Base-by-base conservation (phyloP, 1,284 basidiomycete genomes). In the Heterobasidion parviporum region DNA sequence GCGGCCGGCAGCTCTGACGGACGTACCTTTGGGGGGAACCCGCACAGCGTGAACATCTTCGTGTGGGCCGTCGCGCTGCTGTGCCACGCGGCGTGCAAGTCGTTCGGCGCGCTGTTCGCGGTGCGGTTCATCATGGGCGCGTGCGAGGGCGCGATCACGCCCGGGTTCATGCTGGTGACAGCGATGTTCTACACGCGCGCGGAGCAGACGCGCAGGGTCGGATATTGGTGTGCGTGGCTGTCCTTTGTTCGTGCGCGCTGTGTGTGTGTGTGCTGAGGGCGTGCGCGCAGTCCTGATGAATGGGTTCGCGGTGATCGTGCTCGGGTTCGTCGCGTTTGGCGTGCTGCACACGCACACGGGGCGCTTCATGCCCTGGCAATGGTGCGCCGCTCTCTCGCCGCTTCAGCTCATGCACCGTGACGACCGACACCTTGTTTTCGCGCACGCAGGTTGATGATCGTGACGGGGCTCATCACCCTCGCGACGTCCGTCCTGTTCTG, bases 171-270 rank as follows among this genome's bases (percentile, higher is more conserved):
- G 74, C 82, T 92, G 55, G 81, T 57, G 10, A 56, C 58, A 1
- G 79, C 83, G 32, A 89, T 89, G 87, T 91, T 89, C 66, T 92
- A 92, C 68, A 90, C 86, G 0, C 76, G 83, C 32, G 79, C 68
- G 5, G 89, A 92, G 64, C 86, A 89, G 62, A 87, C 85, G 0
- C 65, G 81, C 20, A 75, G 88, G 1, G 80, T 89, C 15, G 87
- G 87, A 0, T 89, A 87, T 63, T 89, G 86, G 87, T 87, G 87
- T 89, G 65, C 67, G 85, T 74, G 33, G 15, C 9, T 15, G 20
- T 53, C 44, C 18, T 41, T 47, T 15, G 48, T 55, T 2, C 33
- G 34, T 14, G 26, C 38, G 8, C 16, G 7, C n/a, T 15, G 8
- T 8, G 35, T 20, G 7, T 12, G 6, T 10, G n/a, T 15, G 26